A percentile compares a stretch with the other conserved stretches of the same genome.
Evolutionary conservation across 257 asterid species (phyloP).

Genomic region (Plantago ovata): DNA sequence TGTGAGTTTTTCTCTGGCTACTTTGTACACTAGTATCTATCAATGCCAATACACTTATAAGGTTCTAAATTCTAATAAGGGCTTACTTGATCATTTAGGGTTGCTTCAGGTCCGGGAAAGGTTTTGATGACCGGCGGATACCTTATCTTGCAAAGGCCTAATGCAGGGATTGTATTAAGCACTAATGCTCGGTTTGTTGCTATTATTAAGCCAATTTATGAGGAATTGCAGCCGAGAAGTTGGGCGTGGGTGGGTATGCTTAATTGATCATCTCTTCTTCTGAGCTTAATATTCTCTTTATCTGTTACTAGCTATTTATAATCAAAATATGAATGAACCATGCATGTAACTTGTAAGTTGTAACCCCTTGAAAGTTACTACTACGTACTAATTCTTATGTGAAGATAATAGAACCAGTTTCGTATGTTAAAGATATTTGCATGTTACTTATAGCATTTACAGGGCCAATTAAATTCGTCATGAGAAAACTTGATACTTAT

Average conservation of each 20-base stretch:
- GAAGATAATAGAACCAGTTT: no score
- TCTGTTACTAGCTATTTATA: no score
- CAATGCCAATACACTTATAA: not conserved
- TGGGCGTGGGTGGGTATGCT: constrained; percentile 78
- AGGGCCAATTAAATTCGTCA: no score
- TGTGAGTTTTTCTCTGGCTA: constrained; percentile 31
- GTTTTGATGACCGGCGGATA: constrained; percentile 98
- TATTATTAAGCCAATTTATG: constrained; percentile 74
- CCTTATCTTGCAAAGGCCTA: constrained; percentile 92
- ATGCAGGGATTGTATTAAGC: constrained; percentile 94
- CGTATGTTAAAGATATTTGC: not conserved
- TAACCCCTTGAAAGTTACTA: no score
- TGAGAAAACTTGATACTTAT: not conserved
- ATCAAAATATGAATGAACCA: no score
- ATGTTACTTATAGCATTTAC: no score
- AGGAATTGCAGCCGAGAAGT: constrained; percentile 61
- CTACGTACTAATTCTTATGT: no score
- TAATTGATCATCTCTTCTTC: constrained; percentile 8
- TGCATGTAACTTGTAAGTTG: no score
- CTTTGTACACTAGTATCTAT: not conserved
- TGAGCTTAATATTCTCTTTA: no score
- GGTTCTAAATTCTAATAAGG: no score
- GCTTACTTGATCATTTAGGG: constrained; percentile 30
- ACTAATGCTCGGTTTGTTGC: constrained; percentile 95
- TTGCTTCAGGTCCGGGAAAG: constrained; percentile 99